Base-by-base conservation (phyloP, 2,329 filamentous ascomycete genomes). In the Neopestalotiopsis rosae region DNA sequence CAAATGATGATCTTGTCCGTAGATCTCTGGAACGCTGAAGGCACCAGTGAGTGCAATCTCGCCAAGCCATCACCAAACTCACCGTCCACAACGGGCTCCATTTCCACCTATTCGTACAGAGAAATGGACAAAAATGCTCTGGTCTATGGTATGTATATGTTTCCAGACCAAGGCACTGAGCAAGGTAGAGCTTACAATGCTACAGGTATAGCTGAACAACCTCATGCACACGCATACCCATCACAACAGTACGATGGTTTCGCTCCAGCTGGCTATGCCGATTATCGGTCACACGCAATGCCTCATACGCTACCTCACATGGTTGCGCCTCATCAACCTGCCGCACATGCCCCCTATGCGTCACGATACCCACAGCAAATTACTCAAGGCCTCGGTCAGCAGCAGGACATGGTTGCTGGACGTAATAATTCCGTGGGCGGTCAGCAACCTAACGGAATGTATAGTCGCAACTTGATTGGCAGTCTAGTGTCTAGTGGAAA, bases 381-480 rank as follows among this genome's bases (percentile, higher is more conserved):
- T 69, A 20, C 14, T n/a, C 45, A 52, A 52, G 45, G 17, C 45
- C 45, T 20, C 20, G 45, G 45, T 20, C 45, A 52, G 45, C 45
- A 52, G 20, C 59, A 62, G 20, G 59, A 62, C 32, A 34, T 62
- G 59, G 34, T 20, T 10, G n/a, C 30, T 12, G 30, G 14, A 40
- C 59, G 59, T 20, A 34, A 34, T 10, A 40, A 34, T 12, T 62
- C 59, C 30, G n/a, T 62, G 5, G 42, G 38, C 9, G 45, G 34
- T 24, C 13, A 77, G 56, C 74, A 86, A 65, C 90, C 91, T 1
- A 90, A 90, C 49, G 94, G 93, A 68, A 97, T 97, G 94, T 97
- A 95, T 78, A 98, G 95, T 0, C 87, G 95, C 66, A 99, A 98
- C 76, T 87, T 99, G 10, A 98, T 99, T 72, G 96, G 96, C 1